Percentiles rank a stretch among this genome's conserved stretches.
These are phyloP conservation scores for Dalbergia cultrata DNA, from an alignment of 306 rosid genomes.

Conservation along the genomic window DNA sequence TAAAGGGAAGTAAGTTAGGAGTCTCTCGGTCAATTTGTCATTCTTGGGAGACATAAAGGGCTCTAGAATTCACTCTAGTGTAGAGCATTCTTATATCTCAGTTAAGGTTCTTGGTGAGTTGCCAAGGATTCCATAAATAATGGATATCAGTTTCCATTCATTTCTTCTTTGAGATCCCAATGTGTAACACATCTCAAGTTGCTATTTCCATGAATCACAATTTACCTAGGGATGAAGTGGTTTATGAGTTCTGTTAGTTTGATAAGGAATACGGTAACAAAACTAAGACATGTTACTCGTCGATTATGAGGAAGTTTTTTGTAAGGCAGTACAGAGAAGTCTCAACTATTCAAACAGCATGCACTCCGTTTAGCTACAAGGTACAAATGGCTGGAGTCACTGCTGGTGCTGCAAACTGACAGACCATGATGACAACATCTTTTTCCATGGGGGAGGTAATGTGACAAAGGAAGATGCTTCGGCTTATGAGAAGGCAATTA, in stretches of 20 bases:
- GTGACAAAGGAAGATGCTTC: neutral
- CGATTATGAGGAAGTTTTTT: neutral
- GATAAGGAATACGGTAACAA: constrained; percentile 28
- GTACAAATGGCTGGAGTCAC: neutral
- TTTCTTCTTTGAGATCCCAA: no score
- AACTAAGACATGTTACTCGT: neutral
- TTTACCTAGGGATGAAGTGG: constrained; percentile 21
- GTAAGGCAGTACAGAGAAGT: neutral
- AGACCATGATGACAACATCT: neutral
- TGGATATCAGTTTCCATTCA: no score
- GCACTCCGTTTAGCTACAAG: neutral
- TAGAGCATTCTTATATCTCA: no score
- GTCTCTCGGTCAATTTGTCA: no score
- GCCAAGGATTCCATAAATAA: no score
- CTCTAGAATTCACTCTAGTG: no score
- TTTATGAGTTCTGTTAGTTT: constrained; percentile 32
- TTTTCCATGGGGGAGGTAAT: neutral
- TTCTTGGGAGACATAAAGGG: no score
- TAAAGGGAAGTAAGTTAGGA: no score
- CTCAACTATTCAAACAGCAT: neutral
- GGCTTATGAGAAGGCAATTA: neutral
- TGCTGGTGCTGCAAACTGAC: neutral
- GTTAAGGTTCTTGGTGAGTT: no score
- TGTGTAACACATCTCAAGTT: neutral
- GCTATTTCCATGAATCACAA: constrained; percentile 14